Conservation (phyloP, 345 rosid species). For the Eucalyptus camaldulensis region DNA sequence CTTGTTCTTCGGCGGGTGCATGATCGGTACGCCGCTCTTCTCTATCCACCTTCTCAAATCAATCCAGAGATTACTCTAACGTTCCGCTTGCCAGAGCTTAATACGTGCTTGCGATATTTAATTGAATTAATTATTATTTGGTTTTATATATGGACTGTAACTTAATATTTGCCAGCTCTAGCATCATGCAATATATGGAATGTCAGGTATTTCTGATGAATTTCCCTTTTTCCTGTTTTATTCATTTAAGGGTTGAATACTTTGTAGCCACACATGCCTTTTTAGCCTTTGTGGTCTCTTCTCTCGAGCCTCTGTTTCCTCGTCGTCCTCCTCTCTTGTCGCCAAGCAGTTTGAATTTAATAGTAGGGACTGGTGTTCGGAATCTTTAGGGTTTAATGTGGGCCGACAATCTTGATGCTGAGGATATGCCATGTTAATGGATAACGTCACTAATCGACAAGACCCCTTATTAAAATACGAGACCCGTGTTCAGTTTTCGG, state of each 20-base stretch:
- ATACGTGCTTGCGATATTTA: not conserved
- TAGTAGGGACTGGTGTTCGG: not conserved
- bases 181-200: not conserved
- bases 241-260: not conserved
- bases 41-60: not conserved
- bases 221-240: not conserved
- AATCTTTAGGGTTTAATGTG: not conserved
- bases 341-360: not conserved
- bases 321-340: not conserved
- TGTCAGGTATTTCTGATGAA: not conserved
- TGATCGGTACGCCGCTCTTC: conserved; percentile 53
- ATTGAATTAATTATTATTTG: not conserved
- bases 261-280: not conserved
- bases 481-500: not conserved
- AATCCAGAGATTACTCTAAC: not conserved
- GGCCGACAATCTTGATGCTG: not conserved
- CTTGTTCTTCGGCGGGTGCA: conserved; percentile 77
- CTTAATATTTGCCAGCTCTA: not conserved
- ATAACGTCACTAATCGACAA: not conserved
- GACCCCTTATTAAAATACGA: not conserved
- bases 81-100: not conserved
- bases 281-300: not conserved
- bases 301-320: not conserved
- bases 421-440: not conserved
- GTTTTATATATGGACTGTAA: not conserved